Evolutionary conservation across 2,329 filamentous ascomycete genomes (phyloP).

Genomic region (Fusarium vanettenii): DNA sequence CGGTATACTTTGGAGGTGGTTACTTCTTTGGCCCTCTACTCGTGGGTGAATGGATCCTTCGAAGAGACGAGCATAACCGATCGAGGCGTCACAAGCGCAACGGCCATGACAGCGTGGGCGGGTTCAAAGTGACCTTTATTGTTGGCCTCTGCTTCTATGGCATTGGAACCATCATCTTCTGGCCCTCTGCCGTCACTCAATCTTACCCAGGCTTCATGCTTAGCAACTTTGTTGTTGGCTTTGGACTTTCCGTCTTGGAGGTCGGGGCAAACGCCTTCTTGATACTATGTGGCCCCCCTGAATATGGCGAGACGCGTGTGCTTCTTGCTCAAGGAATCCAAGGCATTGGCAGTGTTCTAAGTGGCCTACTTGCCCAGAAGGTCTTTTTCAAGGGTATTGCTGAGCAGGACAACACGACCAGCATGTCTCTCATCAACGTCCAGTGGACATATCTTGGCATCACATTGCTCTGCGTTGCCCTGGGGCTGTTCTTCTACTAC

Average conservation of each 20-base stretch:
- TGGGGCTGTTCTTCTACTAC: constrained; percentile 77
- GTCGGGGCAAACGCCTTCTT: constrained; percentile 84
- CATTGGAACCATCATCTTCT: constrained; percentile 84
- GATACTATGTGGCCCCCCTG: constrained; percentile 76
- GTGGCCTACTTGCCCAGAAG: constrained; percentile 77
- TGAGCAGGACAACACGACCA: constrained; percentile 40
- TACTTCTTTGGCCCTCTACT: constrained; percentile 78
- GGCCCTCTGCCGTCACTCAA: constrained; percentile 80
- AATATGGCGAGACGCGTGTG: constrained; percentile 79
- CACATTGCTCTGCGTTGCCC: constrained; percentile 76
- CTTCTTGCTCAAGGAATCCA: constrained; percentile 82
- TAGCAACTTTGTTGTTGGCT: constrained; percentile 79
- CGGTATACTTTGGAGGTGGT: constrained; percentile 76
- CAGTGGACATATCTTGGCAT: constrained; percentile 91
- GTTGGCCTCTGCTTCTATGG: constrained; percentile 80
- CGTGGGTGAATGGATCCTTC: constrained; percentile 77
- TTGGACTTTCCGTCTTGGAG: constrained; percentile 81
- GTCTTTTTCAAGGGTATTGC: constrained; percentile 77
- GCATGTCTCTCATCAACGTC: constrained; percentile 73
- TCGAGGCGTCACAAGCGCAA: constrained; percentile 53
- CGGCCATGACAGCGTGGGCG: constrained; percentile 62
- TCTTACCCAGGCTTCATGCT: constrained; percentile 84
- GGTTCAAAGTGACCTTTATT: constrained; percentile 86
- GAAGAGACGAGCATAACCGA: constrained; percentile 72
- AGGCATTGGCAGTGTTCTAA: constrained; percentile 78